Percentiles rank a stretch among this genome's conserved stretches.
phyloP scores from a whole-genome alignment of 306 rosid genomes.

The Fagus crenata region DNA sequence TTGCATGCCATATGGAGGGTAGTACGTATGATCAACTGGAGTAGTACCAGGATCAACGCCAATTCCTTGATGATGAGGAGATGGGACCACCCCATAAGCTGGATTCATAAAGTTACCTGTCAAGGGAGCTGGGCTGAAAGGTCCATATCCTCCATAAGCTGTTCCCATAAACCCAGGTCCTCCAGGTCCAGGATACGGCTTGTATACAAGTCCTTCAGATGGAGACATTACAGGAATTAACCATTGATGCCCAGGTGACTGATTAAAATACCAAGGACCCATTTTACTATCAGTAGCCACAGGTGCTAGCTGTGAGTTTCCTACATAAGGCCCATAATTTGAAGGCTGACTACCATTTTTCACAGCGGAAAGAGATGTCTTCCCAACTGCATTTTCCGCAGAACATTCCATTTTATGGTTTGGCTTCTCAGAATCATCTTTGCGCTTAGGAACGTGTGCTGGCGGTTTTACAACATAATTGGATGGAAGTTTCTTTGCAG shows the following conservation, averaged over 20 bases:
- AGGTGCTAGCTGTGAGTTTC: constrained; percentile 46
- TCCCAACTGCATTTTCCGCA: constrained; percentile 87
- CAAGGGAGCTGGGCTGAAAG: constrained; percentile 50
- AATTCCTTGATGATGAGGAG: constrained; percentile 48
- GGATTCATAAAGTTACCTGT: constrained; percentile 55
- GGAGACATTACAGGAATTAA: constrained; percentile 86
- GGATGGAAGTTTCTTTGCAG: constrained; percentile 52
- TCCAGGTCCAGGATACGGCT: constrained; percentile 84
- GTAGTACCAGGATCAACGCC: constrained; percentile 47
- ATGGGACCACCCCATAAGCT: constrained; percentile 55
- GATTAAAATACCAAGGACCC: constrained; percentile 69
- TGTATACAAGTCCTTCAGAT: constrained; percentile 89
- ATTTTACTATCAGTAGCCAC: constrained; percentile 49
- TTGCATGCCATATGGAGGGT: constrained; percentile 71
- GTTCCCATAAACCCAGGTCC: constrained; percentile 67
- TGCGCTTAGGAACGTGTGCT: constrained; percentile 37
- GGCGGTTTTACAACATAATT: constrained; percentile 46
- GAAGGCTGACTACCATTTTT: constrained; percentile 57
- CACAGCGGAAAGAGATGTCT: constrained; percentile 56
- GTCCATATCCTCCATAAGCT: constrained; percentile 66
- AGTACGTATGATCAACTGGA: constrained; percentile 55
- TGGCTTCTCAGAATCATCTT: constrained; percentile 56
- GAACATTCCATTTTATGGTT: constrained; percentile 68
- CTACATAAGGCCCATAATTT: constrained; percentile 47
- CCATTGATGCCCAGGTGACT: constrained; percentile 80